These are phyloP conservation scores for Lichina pygmaea DNA, from an alignment of 495 filamentous ascomycete species.

Conservation along the genomic window DNA sequence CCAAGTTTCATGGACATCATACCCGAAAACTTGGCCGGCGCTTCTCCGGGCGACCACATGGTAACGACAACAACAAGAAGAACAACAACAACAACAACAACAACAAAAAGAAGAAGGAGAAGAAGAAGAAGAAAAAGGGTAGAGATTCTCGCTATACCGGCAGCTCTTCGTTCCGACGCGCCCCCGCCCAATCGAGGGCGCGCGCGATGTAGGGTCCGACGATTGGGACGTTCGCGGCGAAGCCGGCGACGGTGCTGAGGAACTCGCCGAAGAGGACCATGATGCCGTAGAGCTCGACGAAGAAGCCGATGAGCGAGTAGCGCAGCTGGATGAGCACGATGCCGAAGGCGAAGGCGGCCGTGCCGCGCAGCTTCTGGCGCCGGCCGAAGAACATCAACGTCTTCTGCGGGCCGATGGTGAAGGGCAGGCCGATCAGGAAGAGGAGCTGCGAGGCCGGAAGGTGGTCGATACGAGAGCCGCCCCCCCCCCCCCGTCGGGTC, in stretches of 20 bases:
- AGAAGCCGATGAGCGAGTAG: conserved; percentile 74
- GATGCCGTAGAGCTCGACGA: conserved; percentile 78
- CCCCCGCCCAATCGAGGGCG: conserved; percentile 35
- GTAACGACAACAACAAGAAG: background rate
- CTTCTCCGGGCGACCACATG: background rate
- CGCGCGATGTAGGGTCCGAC: conserved; percentile 59
- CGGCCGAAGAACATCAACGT: conserved; percentile 83
- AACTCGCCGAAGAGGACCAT: conserved; percentile 89
- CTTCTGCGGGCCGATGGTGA: conserved; percentile 83
- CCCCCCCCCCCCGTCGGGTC: background rate
- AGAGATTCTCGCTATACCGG: conserved; percentile 27
- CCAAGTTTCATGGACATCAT: too few species aligned
- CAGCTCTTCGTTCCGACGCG: conserved; percentile 43
- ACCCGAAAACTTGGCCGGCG: too few species aligned
- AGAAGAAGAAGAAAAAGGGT: too few species aligned
- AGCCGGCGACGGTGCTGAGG: conserved; percentile 69
- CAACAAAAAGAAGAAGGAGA: too few species aligned
- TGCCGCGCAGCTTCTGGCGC: conserved; percentile 74
- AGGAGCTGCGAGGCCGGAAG: conserved; percentile 35
- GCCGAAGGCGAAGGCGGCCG: conserved; percentile 64
- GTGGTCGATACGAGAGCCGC: conserved; percentile 4
- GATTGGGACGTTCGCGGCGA: conserved; percentile 62
- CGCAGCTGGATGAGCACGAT: conserved; percentile 62
- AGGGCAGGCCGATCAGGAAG: conserved; percentile 81
- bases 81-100: background rate